Conservation (phyloP, 768 basidiomycete genomes). For the Pisolithus albus region DNA sequence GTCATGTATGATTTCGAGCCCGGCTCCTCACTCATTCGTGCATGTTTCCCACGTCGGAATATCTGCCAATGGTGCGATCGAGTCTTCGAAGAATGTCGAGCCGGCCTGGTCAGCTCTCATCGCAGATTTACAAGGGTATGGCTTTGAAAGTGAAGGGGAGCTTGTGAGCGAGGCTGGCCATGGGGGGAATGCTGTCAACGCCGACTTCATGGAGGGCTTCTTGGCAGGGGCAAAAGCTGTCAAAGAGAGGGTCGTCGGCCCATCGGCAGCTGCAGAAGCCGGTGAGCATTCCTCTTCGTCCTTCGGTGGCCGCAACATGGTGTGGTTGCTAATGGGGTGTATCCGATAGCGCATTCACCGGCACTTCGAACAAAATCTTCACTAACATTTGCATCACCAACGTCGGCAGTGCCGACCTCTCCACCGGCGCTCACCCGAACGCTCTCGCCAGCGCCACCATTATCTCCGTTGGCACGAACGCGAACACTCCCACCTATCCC, state of each 20-base stretch:
- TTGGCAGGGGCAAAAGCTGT: constrained; percentile 9
- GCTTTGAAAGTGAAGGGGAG: constrained; percentile 25
- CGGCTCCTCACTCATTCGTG: constrained; percentile 54
- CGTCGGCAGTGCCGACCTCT: not conserved
- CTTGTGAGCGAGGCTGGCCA: constrained; percentile 14
- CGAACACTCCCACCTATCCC: constrained; percentile 6
- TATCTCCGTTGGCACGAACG: not conserved
- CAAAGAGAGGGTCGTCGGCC: not conserved
- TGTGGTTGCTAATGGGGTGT: not conserved
- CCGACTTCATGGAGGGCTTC: constrained; percentile 31
- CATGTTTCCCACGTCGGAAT: constrained; percentile 63
- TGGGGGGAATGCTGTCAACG: constrained; percentile 11
- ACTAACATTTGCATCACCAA: not conserved
- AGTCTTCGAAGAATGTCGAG: constrained; percentile 48
- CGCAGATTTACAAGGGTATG: constrained; percentile 36
- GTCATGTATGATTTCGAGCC: constrained; percentile 45
- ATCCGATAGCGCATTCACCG: not conserved
- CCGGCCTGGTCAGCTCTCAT: constrained; percentile 46
- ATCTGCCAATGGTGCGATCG: constrained; percentile 42
- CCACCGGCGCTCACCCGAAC: not conserved
- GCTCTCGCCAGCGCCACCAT: not conserved
- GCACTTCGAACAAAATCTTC: not conserved
- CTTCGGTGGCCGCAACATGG: too few species aligned
- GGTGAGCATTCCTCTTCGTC: not conserved
- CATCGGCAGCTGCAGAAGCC: not conserved